Conservation (phyloP, 202 grass and related monocot genomes). For the Eragrostis tef region DNA sequence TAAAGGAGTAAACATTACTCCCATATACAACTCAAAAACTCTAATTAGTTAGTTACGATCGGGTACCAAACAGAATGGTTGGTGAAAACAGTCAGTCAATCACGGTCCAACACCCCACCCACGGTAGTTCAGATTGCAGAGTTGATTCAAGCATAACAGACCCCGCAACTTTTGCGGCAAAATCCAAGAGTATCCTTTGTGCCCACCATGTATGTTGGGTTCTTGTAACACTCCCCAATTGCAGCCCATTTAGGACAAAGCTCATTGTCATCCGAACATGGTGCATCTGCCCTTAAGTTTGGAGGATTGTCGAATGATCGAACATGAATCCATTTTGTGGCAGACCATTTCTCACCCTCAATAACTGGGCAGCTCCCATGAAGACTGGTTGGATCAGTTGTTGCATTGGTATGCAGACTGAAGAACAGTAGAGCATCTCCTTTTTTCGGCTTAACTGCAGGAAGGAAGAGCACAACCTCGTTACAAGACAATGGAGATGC, state of each 20-base stretch:
- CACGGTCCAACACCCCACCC: no score
- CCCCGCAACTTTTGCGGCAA: constrained; percentile 73
- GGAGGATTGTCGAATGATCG: constrained; percentile 58
- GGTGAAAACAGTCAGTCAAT: neutral
- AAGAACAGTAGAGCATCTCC: constrained; percentile 87
- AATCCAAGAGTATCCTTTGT: constrained; percentile 49
- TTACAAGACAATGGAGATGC: constrained; percentile 2
- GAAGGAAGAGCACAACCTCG: constrained; percentile 26
- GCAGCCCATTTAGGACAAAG: constrained; percentile 71
- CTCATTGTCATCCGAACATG: constrained; percentile 67
- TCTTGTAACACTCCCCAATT: constrained; percentile 73
- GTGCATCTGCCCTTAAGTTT: neutral
- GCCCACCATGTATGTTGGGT: constrained; percentile 79
- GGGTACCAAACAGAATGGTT: neutral
- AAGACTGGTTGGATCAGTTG: constrained; percentile 67
- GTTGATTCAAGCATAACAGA: no score
- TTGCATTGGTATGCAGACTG: constrained; percentile 73
- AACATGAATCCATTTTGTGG: constrained; percentile 91
- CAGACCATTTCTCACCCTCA: constrained; percentile 87
- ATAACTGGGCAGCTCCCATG: constrained; percentile 85
- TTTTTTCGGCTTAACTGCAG: constrained; percentile 79
- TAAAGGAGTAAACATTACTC: constrained; percentile 7
- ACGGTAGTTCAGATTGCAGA: no score
- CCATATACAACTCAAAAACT: neutral
- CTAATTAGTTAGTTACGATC: constrained; percentile 36